Evolutionary conservation across 371 early-diverging fungal genomes (phyloP), one percentile per base, ranked within the genome.

Genomic region (Rhizopus sp.): DNA sequence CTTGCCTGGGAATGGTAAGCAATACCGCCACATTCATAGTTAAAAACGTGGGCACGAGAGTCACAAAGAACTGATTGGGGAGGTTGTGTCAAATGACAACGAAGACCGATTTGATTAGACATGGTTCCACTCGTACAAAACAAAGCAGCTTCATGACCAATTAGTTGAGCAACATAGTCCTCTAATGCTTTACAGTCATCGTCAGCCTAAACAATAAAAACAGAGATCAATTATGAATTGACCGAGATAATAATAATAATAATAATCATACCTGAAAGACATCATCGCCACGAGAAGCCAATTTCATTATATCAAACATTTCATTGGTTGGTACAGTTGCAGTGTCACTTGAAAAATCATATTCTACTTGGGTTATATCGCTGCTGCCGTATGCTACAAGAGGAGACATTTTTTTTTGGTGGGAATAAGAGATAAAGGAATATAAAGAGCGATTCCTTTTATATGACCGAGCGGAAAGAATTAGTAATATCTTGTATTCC

Each of bases 81-180:
- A 33, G 94, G 93, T 38, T 79, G 76, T 39, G 62, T 66, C 31
- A 96, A 70, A 37, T 89, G 89, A 2, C 85, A 72, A 29, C 94
- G 85, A 44, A 93, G 75, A 12, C 86, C 94, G 10, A 95, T 54
- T 72, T 94, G 88, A 68, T 95, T 95, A 44, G 90, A 68, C 85
- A 95, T 87, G 3, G 94, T 95, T 3, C 91, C 93, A 1, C 88
- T 84, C 0, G 85, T 77, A 59, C 89, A 88, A 65, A 93, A 96
- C 30, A 96, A 70, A 12, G 88, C 93, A 0, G 88, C 87, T 59
- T 92, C 89, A 44, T 93, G 84, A 29, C 91, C 90, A 35, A 89
- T 75, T n/a, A 93, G 62, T 15, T 78, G 55, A 16, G 93, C 89
- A 0, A 91, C 83, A 50, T 75, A 72, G 2, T 67, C 55, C 62